phyloP scores from a whole-genome alignment of 148 eudicot species.

The Tetragonia tetragonoides region DNA sequence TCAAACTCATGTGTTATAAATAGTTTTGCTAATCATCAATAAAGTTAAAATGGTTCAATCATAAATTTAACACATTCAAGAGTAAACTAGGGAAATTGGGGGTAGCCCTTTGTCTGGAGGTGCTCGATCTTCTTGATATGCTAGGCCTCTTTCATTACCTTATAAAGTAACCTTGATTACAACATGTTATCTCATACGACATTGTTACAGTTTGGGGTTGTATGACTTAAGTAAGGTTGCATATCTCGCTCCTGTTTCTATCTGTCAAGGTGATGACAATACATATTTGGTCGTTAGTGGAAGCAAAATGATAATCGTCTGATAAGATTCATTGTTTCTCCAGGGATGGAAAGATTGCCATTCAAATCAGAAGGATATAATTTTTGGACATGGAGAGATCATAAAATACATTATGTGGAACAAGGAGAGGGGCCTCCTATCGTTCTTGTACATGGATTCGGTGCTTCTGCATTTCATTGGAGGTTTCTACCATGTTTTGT shows the following conservation, averaged over 20 bases:
- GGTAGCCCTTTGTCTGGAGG: neutral
- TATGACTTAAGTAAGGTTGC: neutral
- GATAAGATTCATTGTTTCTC: conserved; percentile 14
- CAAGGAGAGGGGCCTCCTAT: conserved; percentile 85
- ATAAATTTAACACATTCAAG: too few species aligned
- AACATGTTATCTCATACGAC: neutral
- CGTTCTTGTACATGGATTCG: conserved; percentile 95
- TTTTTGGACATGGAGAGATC: conserved; percentile 91
- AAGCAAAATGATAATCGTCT: neutral
- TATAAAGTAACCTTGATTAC: neutral
- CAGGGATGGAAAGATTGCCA: conserved; percentile 78
- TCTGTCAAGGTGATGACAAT: neutral
- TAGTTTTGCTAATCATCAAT: too few species aligned
- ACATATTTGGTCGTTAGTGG: neutral
- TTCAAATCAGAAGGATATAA: conserved; percentile 88
- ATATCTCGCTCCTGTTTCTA: neutral
- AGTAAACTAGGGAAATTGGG: neutral
- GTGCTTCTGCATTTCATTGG: conserved; percentile 99
- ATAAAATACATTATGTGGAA: conserved; percentile 85
- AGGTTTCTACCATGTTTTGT: conserved; percentile 43
- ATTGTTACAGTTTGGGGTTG: neutral
- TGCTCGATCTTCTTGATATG: too few species aligned
- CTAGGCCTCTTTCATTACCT: too few species aligned
- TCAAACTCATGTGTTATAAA: too few species aligned
- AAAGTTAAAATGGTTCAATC: too few species aligned